A percentile compares a stretch with the other conserved stretches of the same genome.
Conservation (phyloP, 139 green algal species). For the Pseudopediastrum boryanum region DNA sequence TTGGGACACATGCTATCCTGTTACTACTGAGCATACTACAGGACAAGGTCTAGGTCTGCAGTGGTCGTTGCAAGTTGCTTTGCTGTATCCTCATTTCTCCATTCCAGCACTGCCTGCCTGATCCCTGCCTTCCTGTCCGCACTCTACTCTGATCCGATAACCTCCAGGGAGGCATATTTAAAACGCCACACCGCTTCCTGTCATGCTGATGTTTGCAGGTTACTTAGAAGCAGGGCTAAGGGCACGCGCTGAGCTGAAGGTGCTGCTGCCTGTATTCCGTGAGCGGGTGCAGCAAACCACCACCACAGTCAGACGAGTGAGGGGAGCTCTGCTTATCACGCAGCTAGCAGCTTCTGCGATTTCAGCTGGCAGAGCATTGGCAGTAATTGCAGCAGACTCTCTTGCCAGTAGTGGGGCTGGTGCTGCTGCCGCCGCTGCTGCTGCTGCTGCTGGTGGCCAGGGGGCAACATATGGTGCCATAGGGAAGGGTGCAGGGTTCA, state of each 20-base stretch:
- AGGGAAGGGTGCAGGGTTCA: too few relatives aligned
- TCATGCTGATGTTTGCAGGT: too few relatives aligned
- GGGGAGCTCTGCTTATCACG: conserved; percentile 1
- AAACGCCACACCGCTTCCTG: too few relatives aligned
- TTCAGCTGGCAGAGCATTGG: conserved; percentile 3
- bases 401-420: background rate
- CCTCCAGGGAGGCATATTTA: too few relatives aligned
- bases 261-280: background rate
- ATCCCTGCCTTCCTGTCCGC: background rate
- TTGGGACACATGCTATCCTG: too few relatives aligned
- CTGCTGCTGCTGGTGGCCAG: conserved; percentile 6
- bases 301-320: background rate
- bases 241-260: conserved; percentile 3
- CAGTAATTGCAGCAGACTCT: background rate
- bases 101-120: too few relatives aligned
- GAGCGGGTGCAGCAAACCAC: background rate
- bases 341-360: background rate
- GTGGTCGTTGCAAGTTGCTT: too few relatives aligned
- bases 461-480: too few relatives aligned
- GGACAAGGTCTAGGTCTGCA: too few relatives aligned
- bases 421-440: background rate
- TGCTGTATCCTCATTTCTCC: too few relatives aligned
- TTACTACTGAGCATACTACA: too few relatives aligned
- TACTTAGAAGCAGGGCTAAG: conserved; percentile 18
- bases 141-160: background rate